phyloP scores from a whole-genome alignment of 768 basidiomycete genomes.

The Pulveroboletus sp. region DNA sequence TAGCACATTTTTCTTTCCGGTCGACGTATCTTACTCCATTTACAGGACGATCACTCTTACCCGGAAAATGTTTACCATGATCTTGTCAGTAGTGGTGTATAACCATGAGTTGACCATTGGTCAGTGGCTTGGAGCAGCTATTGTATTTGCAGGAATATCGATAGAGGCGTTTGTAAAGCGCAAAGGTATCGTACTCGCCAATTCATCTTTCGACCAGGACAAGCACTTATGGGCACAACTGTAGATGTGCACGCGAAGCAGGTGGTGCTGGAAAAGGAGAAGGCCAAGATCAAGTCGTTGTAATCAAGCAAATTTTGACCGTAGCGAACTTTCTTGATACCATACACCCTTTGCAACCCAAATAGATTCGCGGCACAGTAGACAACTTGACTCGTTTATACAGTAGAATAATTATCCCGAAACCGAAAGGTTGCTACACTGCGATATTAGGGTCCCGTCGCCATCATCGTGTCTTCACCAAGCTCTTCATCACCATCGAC shows the following conservation, averaged over 20 bases:
- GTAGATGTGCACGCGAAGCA: constrained; percentile 81
- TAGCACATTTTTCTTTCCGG: constrained; percentile 28
- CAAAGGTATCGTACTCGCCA: constrained; percentile 51
- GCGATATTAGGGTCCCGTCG: constrained; percentile 22
- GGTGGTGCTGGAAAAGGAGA: constrained; percentile 80
- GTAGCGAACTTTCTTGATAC: not conserved
- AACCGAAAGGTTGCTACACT: not conserved
- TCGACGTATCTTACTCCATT: constrained; percentile 3
- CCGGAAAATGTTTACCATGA: constrained; percentile 96
- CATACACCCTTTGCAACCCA: constrained; percentile 14
- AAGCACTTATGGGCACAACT: constrained; percentile 5
- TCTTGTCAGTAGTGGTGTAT: constrained; percentile 90
- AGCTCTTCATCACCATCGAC: constrained; percentile 32
- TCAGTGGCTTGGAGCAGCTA: constrained; percentile 90
- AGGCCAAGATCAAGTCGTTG: constrained; percentile 75
- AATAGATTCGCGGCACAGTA: constrained; percentile 16
- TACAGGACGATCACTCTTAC: constrained; percentile 91
- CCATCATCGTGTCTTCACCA: constrained; percentile 36
- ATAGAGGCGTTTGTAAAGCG: constrained; percentile 91
- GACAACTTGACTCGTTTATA: constrained; percentile 19
- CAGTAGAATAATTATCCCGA: constrained; percentile 24
- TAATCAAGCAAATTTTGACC: constrained; percentile 33
- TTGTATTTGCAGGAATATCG: constrained; percentile 92
- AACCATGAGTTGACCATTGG: constrained; percentile 79
- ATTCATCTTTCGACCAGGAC: not conserved